These are phyloP conservation scores for Inga leiocalycina DNA, from an alignment of 306 rosid genomes.

Conservation along the genomic window DNA sequence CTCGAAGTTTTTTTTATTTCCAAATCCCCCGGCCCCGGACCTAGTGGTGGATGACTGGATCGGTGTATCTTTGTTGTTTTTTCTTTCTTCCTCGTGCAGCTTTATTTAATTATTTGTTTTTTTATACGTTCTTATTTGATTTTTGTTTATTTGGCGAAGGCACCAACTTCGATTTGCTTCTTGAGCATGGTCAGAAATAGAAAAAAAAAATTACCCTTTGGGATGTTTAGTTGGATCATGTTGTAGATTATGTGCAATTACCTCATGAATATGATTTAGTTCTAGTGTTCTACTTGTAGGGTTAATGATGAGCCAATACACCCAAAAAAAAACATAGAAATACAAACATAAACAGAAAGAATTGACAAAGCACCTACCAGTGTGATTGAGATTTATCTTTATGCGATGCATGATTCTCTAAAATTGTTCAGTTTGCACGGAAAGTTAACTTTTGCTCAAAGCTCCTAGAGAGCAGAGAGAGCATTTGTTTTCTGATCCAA, in stretches of 20 bases:
- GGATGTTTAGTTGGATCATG: no score
- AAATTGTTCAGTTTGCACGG: not conserved
- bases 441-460: conserved; percentile 12
- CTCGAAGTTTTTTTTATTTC: conserved; percentile 32
- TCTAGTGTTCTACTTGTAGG: not conserved
- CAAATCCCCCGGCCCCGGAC: conserved; percentile 5
- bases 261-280: not conserved
- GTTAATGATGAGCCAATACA: not conserved
- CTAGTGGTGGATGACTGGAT: not conserved
- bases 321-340: not conserved
- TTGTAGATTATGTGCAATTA: no score
- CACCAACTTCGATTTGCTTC: not conserved
- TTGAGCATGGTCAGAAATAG: no score
- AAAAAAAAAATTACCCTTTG: no score
- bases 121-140: not conserved
- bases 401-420: not conserved
- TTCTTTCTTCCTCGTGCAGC: conserved; percentile 31
- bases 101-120: conserved; percentile 13
- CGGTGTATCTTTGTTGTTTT: conserved; percentile 15
- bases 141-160: not conserved
- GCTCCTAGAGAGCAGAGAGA: not conserved
- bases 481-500: not conserved
- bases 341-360: not conserved
- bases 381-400: not conserved
- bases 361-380: not conserved